These are phyloP conservation scores for Kuraishia piskuri DNA, from an alignment of 805 yeast species.

Conservation along the genomic window DNA sequence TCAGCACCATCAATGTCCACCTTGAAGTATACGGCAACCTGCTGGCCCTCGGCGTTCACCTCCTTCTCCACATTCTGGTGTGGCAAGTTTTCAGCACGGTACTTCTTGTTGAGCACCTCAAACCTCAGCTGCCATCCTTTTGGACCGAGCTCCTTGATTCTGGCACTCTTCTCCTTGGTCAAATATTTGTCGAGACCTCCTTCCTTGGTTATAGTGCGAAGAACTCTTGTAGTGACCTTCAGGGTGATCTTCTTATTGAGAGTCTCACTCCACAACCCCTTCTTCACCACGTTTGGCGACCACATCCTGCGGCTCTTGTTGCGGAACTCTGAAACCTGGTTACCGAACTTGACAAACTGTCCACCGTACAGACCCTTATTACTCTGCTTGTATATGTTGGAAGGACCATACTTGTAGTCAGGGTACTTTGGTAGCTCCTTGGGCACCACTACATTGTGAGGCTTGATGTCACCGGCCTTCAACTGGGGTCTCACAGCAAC, in stretches of 20 bases:
- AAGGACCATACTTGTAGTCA: conserved; percentile 71
- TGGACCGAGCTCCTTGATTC: conserved; percentile 89
- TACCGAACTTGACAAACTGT: conserved; percentile 66
- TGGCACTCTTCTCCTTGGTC: conserved; percentile 77
- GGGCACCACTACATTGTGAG: conserved; percentile 32
- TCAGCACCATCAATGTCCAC: conserved; percentile 33
- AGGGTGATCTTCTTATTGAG: conserved; percentile 48
- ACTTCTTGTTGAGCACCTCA: conserved; percentile 45
- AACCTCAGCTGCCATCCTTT: conserved; percentile 88
- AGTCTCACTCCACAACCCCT: conserved; percentile 79
- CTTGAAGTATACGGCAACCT: conserved; percentile 38
- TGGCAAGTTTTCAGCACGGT: conserved; percentile 30
- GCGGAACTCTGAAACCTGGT: conserved; percentile 65
- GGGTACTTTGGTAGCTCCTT: conserved; percentile 39
- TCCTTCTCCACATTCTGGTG: conserved; percentile 27
- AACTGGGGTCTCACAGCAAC: conserved; percentile 33
- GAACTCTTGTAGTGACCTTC: conserved; percentile 68
- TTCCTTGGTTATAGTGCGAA: conserved; percentile 82
- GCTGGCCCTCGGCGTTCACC: conserved; percentile 17
- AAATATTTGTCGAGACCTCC: conserved; percentile 93
- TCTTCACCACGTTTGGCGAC: conserved; percentile 71
- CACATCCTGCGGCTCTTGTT: conserved; percentile 70
- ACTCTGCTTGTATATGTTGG: conserved; percentile 71
- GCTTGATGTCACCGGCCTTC: conserved; percentile 46
- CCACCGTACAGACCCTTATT: conserved; percentile 92